phyloP scores from a whole-genome alignment of 768 basidiomycete genomes.

The Suillus subalutaceus region DNA sequence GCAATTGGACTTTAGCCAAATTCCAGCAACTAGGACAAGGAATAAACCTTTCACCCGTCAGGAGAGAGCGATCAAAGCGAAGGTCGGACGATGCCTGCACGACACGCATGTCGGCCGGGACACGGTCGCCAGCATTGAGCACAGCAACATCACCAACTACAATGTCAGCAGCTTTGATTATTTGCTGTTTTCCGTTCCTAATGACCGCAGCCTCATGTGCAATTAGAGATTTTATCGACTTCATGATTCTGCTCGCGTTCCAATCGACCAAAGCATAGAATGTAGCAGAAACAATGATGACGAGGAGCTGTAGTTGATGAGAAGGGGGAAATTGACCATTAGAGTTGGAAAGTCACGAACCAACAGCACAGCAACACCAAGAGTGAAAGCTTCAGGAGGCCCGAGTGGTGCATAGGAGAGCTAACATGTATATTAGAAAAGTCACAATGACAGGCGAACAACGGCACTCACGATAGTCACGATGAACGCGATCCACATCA shows the following conservation, averaged over 20 bases:
- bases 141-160: constrained; percentile 70
- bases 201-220: constrained; percentile 46
- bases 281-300: constrained; percentile 51
- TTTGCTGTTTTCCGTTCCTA: constrained; percentile 45
- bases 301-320: constrained; percentile 64
- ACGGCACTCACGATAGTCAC: constrained; percentile 41
- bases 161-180: constrained; percentile 59
- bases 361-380: constrained; percentile 43
- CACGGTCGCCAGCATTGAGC: constrained; percentile 65
- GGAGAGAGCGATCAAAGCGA: constrained; percentile 61
- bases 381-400: constrained; percentile 53
- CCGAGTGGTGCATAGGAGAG: constrained; percentile 47
- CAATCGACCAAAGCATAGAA: constrained; percentile 15
- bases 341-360: not conserved
- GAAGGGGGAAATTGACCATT: constrained; percentile 30
- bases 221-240: constrained; percentile 44
- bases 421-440: not conserved
- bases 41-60: constrained; percentile 61
- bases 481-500: constrained; percentile 4
- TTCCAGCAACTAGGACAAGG: constrained; percentile 32
- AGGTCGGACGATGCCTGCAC: constrained; percentile 59
- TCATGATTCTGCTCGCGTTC: constrained; percentile 43
- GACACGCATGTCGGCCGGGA: constrained; percentile 73
- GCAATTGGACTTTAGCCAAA: constrained; percentile 2
- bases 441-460: constrained; percentile 52